A percentile compares a stretch with the other conserved stretches of the same genome.
phyloP scores from a whole-genome alignment of 441 rosid species.

The Adansonia rubrostipa region DNA sequence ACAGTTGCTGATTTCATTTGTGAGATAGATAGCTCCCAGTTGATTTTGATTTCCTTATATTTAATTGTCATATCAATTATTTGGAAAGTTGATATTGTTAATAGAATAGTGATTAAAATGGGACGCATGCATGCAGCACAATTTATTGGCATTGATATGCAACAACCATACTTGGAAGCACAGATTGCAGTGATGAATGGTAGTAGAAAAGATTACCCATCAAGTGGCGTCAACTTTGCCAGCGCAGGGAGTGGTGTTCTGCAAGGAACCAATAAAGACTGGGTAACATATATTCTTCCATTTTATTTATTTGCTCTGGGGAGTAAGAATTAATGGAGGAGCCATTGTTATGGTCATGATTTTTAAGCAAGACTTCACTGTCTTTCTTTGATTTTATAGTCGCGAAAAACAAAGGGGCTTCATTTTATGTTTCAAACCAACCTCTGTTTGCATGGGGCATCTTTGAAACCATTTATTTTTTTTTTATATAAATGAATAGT shows the following conservation, averaged over 20 bases:
- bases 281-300: neutral
- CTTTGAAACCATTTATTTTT: too few species aligned
- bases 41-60: neutral
- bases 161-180: constrained; percentile 54
- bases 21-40: constrained; percentile 23
- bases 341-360: too few species aligned
- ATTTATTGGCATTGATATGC: constrained; percentile 54
- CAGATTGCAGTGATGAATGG: constrained; percentile 42
- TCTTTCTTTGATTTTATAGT: too few species aligned
- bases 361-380: too few species aligned
- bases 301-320: neutral
- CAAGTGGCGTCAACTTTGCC: constrained; percentile 74
- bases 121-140: constrained; percentile 43
- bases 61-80: neutral
- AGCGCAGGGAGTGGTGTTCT: constrained; percentile 73
- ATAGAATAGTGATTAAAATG: neutral
- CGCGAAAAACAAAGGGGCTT: too few species aligned
- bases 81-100: neutral
- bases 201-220: constrained; percentile 44
- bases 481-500: too few species aligned
- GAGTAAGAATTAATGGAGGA: too few species aligned
- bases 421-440: too few species aligned
- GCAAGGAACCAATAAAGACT: constrained; percentile 44
- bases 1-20: constrained; percentile 66
- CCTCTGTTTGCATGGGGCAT: too few species aligned